phyloP scores from a whole-genome alignment of 2,329 filamentous ascomycete genomes.

The Ceratocystis huliohia region DNA sequence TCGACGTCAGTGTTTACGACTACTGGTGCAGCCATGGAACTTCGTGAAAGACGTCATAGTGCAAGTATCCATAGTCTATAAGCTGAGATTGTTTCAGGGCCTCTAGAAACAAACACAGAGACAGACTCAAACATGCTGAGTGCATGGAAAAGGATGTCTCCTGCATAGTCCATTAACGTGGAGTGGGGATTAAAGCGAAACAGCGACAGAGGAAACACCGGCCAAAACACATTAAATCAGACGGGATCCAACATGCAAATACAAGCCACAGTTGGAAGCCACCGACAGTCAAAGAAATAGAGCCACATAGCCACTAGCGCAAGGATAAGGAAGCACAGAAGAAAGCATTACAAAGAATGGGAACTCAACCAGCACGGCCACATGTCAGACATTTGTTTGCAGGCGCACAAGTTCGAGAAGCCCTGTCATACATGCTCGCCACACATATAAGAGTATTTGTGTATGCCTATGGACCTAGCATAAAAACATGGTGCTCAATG shows the following conservation, averaged over 20 bases:
- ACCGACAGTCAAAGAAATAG: neutral
- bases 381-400: neutral
- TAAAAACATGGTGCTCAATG: neutral
- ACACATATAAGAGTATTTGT: neutral
- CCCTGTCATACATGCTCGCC: neutral
- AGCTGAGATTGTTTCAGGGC: neutral
- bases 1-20: slow-evolving; percentile 54
- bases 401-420: neutral
- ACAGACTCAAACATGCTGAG: too few relatives aligned
- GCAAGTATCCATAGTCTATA: neutral
- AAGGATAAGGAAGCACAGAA: neutral
- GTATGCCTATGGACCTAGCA: neutral
- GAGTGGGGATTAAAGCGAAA: neutral
- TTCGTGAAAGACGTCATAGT: slow-evolving; percentile 15
- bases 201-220: neutral
- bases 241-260: neutral
- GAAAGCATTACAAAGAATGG: neutral
- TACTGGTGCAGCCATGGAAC: slow-evolving; percentile 15
- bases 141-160: neutral
- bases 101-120: neutral
- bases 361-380: neutral
- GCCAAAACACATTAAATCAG: too few relatives aligned
- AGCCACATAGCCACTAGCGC: neutral
- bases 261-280: neutral
- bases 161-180: neutral